phyloP scores from a whole-genome alignment of 179 eudicot species.

The Beta lomatogona region DNA sequence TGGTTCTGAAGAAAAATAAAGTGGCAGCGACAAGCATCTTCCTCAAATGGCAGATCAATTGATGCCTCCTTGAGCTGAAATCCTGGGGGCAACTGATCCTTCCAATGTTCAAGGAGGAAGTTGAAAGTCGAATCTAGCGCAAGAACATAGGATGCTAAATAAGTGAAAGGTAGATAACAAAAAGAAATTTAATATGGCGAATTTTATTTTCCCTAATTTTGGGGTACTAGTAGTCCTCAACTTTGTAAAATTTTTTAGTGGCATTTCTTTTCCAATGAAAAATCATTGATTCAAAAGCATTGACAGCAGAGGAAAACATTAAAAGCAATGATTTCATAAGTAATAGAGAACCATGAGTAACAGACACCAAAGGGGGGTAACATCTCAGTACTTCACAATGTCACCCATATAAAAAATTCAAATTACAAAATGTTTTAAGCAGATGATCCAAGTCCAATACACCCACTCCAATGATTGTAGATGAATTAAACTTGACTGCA shows the following conservation, averaged over 20 bases:
- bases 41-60: slow-evolving; percentile 84
- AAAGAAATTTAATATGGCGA: background rate
- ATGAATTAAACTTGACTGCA: too few relatives aligned
- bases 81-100: slow-evolving; percentile 78
- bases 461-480: too few relatives aligned
- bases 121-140: slow-evolving; percentile 75
- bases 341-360: too few relatives aligned
- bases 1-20: slow-evolving; percentile 69
- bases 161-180: background rate
- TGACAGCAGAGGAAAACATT: background rate
- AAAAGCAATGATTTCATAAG: background rate
- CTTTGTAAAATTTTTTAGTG: background rate
- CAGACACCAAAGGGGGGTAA: background rate
- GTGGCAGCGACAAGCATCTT: slow-evolving; percentile 93
- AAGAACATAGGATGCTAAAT: slow-evolving; percentile 1
- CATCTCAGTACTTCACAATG: background rate
- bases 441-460: too few relatives aligned
- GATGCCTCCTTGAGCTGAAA: slow-evolving; percentile 78
- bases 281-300: background rate
- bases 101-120: slow-evolving; percentile 83
- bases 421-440: background rate
- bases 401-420: background rate
- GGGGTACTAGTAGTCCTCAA: too few relatives aligned
- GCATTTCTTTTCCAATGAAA: background rate
- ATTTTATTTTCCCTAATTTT: background rate